These are phyloP conservation scores for Cyanophora paradoxa DNA, from an alignment of 78 protist species.

Conservation along the genomic window DNA sequence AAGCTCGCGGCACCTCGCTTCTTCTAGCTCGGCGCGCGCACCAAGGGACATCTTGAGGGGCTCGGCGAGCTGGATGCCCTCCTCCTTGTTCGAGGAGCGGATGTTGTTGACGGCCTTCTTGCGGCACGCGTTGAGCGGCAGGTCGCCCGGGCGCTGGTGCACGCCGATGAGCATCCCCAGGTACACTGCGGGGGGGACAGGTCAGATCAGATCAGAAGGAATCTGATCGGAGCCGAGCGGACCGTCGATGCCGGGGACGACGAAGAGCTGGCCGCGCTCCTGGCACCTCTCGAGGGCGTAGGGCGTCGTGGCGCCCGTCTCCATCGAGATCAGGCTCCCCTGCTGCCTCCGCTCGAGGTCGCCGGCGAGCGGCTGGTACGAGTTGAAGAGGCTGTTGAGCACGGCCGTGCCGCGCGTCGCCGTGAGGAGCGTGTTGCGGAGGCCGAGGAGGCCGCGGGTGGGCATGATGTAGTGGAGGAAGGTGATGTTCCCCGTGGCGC, in stretches of 20 bases:
- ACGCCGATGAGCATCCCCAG: constrained; percentile 69
- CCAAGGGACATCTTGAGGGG: constrained; percentile 36
- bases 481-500: constrained; percentile 5
- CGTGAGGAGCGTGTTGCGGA: constrained; percentile 23
- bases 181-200: constrained; percentile 16
- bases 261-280: constrained; percentile 63
- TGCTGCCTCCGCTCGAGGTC: not conserved
- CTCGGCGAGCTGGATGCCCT: constrained; percentile 35
- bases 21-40: not conserved
- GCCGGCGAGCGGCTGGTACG: constrained; percentile 36
- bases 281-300: not conserved
- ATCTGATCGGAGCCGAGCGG: too few species aligned
- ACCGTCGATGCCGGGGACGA: constrained; percentile 53
- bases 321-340: constrained; percentile 54
- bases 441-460: constrained; percentile 65
- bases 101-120: constrained; percentile 71
- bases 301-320: not conserved
- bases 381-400: constrained; percentile 52
- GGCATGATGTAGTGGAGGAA: constrained; percentile 49
- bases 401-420: constrained; percentile 72
- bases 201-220: too few species aligned
- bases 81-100: constrained; percentile 61
- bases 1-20: too few species aligned
- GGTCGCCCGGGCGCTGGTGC: constrained; percentile 20
- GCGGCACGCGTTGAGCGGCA: constrained; percentile 60